These are phyloP conservation scores for Penicillium sp. DNA, from an alignment of 2,329 filamentous ascomycete genomes.

Conservation along the genomic window DNA sequence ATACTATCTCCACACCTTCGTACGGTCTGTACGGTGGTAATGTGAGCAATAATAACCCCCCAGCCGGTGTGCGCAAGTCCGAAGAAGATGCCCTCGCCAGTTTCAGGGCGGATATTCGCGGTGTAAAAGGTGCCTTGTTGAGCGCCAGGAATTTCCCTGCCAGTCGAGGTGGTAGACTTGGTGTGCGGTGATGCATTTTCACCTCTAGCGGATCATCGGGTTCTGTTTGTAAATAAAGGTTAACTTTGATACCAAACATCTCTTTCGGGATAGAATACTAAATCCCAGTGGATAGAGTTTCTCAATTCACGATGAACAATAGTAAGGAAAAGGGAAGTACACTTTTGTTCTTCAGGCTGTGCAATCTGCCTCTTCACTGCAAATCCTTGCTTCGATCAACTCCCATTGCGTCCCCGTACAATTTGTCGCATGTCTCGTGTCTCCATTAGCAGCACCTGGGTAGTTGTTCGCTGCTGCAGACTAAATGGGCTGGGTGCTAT, in stretches of 20 bases:
- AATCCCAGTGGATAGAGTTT: not conserved
- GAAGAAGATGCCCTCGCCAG: slow-evolving; percentile 56
- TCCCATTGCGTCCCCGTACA: not conserved
- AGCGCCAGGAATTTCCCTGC: slow-evolving; percentile 59
- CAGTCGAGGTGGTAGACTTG: slow-evolving; percentile 27
- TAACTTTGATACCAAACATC: not conserved
- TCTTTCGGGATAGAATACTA: not conserved
- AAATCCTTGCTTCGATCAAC: not conserved
- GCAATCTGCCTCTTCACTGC: not conserved
- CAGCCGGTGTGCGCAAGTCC: slow-evolving; percentile 35
- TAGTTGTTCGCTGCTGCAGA: too few species aligned
- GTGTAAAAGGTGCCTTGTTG: slow-evolving; percentile 60
- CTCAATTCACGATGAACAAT: not conserved
- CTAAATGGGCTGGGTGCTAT: too few species aligned
- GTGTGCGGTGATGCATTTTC: slow-evolving; percentile 2
- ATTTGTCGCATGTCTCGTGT: not conserved
- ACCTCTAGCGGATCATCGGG: not conserved
- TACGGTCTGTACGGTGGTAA: slow-evolving; percentile 37
- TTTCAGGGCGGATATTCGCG: slow-evolving; percentile 57
- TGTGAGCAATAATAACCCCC: slow-evolving; percentile 6
- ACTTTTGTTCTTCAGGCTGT: not conserved
- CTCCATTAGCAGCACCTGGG: too few species aligned
- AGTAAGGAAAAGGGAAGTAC: not conserved
- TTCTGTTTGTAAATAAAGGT: slow-evolving; percentile 1
- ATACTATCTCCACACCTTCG: slow-evolving; percentile 23